phyloP scores from a whole-genome alignment of 208 protist species.

The Wallacemonas sp. region DNA sequence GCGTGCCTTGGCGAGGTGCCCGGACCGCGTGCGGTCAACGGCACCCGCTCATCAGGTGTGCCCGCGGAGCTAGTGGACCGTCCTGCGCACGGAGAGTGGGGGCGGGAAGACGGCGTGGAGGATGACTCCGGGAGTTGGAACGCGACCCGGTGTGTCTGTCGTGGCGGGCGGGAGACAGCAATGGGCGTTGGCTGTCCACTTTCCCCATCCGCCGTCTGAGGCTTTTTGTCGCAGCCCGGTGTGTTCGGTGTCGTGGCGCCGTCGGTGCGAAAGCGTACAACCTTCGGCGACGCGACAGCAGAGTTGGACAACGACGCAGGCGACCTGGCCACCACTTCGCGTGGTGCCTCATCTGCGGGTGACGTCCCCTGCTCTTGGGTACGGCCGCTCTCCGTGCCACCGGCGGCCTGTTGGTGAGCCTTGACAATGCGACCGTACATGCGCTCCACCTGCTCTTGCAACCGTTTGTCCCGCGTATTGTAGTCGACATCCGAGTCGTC shows the following conservation, averaged over 20 bases:
- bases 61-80: too few species aligned
- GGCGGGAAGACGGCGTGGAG: background rate
- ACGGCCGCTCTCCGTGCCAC: background rate
- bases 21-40: too few species aligned
- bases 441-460: background rate
- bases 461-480: background rate
- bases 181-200: too few species aligned
- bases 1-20: too few species aligned
- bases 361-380: too few species aligned
- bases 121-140: background rate
- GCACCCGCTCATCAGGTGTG: too few species aligned
- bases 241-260: background rate
- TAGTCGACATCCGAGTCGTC: background rate
- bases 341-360: background rate
- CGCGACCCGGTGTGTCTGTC: too few species aligned
- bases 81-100: too few species aligned
- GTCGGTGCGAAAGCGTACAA: background rate
- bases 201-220: too few species aligned
- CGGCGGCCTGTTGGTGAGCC: background rate
- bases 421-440: slow-evolving; percentile 7
- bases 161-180: too few species aligned
- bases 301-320: background rate
- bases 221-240: too few species aligned
- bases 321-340: background rate
- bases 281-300: background rate